Percentiles rank a stretch among this genome's conserved stretches.
Conservation (phyloP, 2,329 filamentous ascomycete species). For the Huntiella abstrusa region DNA sequence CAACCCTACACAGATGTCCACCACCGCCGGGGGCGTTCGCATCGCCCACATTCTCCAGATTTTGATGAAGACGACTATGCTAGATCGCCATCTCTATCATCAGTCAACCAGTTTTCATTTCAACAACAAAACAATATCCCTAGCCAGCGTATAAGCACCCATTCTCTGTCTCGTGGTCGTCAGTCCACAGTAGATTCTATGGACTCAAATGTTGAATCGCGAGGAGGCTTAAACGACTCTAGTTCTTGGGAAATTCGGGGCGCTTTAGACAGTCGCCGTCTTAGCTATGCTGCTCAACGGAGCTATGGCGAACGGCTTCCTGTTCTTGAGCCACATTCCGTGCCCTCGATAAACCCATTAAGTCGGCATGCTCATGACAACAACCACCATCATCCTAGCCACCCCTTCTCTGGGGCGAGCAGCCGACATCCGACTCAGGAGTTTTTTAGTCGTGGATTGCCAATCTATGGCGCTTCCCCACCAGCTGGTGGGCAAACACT, state of each 20-base stretch:
- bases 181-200: background rate
- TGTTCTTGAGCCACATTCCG: background rate
- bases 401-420: too few species aligned
- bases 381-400: too few species aligned
- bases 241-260: background rate
- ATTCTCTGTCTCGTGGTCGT: background rate
- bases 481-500: background rate
- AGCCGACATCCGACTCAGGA: too few species aligned
- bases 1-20: background rate
- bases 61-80: constrained; percentile 3
- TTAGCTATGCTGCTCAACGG: background rate
- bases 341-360: too few species aligned
- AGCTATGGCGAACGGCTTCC: background rate
- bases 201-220: background rate
- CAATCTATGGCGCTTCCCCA: background rate
- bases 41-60: background rate
- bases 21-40: background rate
- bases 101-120: constrained; percentile 1
- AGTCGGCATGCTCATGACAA: too few species aligned
- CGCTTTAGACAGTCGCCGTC: too few species aligned
- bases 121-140: constrained; percentile 1
- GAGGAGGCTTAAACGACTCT: background rate
- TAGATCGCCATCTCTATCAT: background rate
- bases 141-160: constrained; percentile 1
- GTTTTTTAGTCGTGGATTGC: background rate